Percentiles rank a stretch among this genome's conserved stretches.
These are phyloP conservation scores for Rutidosis leptorrhynchoides DNA, from an alignment of 129 eudicot genomes.

Conservation along the genomic window DNA sequence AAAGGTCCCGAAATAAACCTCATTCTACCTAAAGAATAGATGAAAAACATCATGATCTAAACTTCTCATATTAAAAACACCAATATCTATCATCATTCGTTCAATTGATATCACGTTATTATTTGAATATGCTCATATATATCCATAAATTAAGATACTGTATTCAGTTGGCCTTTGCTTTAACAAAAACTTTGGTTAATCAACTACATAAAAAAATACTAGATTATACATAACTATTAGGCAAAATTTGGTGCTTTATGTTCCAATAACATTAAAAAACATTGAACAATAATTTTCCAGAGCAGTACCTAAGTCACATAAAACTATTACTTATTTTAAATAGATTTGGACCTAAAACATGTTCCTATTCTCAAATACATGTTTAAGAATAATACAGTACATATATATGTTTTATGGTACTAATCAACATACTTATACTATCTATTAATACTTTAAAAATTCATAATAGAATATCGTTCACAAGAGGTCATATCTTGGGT, in stretches of 20 bases:
- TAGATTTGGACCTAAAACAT: not conserved
- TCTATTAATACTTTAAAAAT: no score
- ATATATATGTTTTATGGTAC: not conserved
- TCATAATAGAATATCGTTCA: no score
- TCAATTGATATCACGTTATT: not conserved
- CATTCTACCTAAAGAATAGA: slow-evolving; percentile 28
- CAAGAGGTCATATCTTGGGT: no score
- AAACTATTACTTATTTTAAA: not conserved
- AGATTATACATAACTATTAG: not conserved
- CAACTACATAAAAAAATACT: not conserved
- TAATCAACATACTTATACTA: no score
- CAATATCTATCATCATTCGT: slow-evolving; percentile 5
- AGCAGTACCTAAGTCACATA: not conserved
- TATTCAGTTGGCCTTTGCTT: not conserved
- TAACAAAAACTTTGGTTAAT: not conserved
- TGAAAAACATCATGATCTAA: slow-evolving; percentile 6
- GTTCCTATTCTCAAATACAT: not conserved
- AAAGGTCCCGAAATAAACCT: slow-evolving; percentile 9
- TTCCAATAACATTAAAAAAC: not conserved
- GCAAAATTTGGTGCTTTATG: not conserved
- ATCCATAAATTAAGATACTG: not conserved
- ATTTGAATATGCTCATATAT: not conserved
- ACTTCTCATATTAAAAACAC: not conserved
- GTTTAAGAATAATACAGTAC: no score
- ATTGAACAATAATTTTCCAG: not conserved